Evolutionary conservation across 306 rosid genomes (phyloP).

Genomic region (Medicago truncatula): MtrunA17r5.0-ANR NC_053042.1:31843501-31844000

Average conservation of each 20-base stretch:
- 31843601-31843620: background rate
- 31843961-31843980: background rate
- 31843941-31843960: slow-evolving; percentile 38
- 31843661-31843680: too few relatives aligned
- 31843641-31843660: too few relatives aligned
- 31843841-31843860: background rate
- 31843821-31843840: background rate
- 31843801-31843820: slow-evolving; percentile 29
- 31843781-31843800: slow-evolving; percentile 33
- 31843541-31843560: background rate
- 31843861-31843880: slow-evolving; percentile 40
- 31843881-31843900: slow-evolving; percentile 4
- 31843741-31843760: too few relatives aligned
- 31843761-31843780: background rate
- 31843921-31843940: slow-evolving; percentile 1
- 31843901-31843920: background rate
- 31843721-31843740: too few relatives aligned
- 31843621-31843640: too few relatives aligned
- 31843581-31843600: background rate
- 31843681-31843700: too few relatives aligned
- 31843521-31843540: background rate
- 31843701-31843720: too few relatives aligned
- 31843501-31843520: background rate
- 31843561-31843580: background rate
- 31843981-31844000: background rate